Base-by-base conservation (phyloP, 192 early-diverging fungal genomes). In the Rhizophlyctis rosea region DNA sequence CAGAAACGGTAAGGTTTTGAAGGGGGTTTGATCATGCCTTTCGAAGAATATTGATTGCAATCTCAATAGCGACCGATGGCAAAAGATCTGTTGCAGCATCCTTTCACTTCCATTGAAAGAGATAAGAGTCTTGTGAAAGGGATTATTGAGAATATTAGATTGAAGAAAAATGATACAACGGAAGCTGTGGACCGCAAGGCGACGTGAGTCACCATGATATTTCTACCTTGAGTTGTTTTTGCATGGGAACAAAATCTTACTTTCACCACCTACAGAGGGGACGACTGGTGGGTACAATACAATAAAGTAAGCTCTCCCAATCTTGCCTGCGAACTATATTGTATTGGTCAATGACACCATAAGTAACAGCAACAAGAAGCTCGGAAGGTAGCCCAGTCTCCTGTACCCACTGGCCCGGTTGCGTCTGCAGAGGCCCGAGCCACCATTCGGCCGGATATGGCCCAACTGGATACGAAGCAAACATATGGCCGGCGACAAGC, bases 31-130 rank as follows among this genome's bases (percentile, higher is more conserved):
- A 18, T 44, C n/a, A n/a, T n/a, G n/a, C n/a, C n/a, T n/a, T n/a
- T n/a, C n/a, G 39, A 44, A 44, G 58, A 63, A 28, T 21, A 18
- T 50, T 16, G 16, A 44, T 33, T 56, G 4, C 7, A 63, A 23
- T 34, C 3, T 24, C 4, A 23, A 18, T 72, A 90, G 87, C 74
- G 93, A 47, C 89, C 92, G 0, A 81, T 88, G 1, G 93, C 93
- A 50, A 87, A 88, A 70, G 89, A 91, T 35, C 71, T 96, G 32
- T 79, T 90, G 32, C 86, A 86, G 62, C 91, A 96, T 72, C 80
- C 82, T 56, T 96, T 96, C 63, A 86, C 92, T 34, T 68, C 80
- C 9, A 78, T 69, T 32, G 88, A 88, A 9, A 90, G 90, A 63
- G 89, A 90, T 51, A 84, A 85, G 0, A 85, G 86, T 3, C 84